Percentiles rank a stretch among this genome's conserved stretches.
Evolutionary conservation across 345 rosid species (phyloP).

Genomic region (Syzygium grande): DNA sequence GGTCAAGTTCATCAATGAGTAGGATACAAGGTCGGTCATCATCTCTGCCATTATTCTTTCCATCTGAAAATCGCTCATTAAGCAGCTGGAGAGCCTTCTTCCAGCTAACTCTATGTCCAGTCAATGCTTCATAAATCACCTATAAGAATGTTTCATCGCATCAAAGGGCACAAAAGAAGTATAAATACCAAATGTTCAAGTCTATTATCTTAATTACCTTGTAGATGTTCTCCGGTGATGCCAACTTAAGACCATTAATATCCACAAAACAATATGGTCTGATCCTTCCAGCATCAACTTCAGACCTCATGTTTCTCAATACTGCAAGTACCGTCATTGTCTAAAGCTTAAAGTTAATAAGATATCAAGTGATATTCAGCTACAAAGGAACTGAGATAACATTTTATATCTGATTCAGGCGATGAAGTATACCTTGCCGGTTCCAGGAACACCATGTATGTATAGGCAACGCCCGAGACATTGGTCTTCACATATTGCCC

Average conservation of each 20-base stretch:
- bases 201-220: conserved; percentile 22
- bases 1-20: conserved; percentile 96
- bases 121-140: conserved; percentile 90
- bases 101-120: conserved; percentile 87
- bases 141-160: conserved; percentile 12
- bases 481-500: conserved; percentile 80
- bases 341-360: conserved; percentile 24
- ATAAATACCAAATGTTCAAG: not conserved
- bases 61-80: conserved; percentile 74
- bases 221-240: conserved; percentile 89
- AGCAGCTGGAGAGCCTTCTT: conserved; percentile 80
- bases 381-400: not conserved
- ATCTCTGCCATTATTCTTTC: conserved; percentile 45
- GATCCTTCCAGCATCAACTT: conserved; percentile 69
- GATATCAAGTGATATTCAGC: not conserved
- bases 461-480: conserved; percentile 92
- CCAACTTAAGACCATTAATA: conserved; percentile 89
- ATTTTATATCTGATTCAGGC: not conserved
- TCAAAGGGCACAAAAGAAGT: not conserved
- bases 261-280: conserved; percentile 86
- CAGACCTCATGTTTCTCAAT: conserved; percentile 73
- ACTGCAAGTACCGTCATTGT: conserved; percentile 83
- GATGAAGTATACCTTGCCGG: conserved; percentile 56
- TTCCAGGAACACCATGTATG: conserved; percentile 97
- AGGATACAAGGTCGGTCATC: conserved; percentile 78